Evolutionary conservation across 208 protist species (phyloP), one percentile per base, ranked within the genome.

Genomic region (Phytomonas sp.): DNA sequence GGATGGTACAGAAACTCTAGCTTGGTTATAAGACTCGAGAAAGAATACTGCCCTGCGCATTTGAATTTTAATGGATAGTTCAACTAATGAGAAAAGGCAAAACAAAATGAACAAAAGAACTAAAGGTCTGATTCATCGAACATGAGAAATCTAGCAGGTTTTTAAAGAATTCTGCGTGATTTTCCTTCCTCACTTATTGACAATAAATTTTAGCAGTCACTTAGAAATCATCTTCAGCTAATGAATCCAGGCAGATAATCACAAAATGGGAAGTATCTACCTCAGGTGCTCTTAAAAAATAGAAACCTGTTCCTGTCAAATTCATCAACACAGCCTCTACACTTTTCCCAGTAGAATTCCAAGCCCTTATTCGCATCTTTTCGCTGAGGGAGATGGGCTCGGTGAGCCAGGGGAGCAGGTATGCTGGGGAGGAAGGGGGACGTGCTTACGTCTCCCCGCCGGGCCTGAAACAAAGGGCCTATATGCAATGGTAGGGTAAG

Each of bases 21-120:
- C 20, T 23, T 56, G 46, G 46, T 71, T 72, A 30, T 76, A 76
- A 61, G 70, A 40, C 15, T 79, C 71, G 28, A 79, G 67, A 29
- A 71, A 62, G 20, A 70, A 8, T 51, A 61, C 2, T 60, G 67
- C 67, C 36, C 75, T 71, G 51, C 74, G 71, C 60, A 81, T 71
- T 66, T 72, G 68, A 61, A 67, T 73, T 23, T 36, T 30, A 28
- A 56, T 23, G 13, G 1, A 56, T 56, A 56, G 20, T 56, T 56
- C 4, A 26, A 56, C 46, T 56, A 56, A 23, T 4, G 17, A 7
- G 0, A 26, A 1, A 56, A 56, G 26, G 26, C 9, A 26, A 26
- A 26, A 56, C 9, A 1, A 56, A 6, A 26, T 26, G 26, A 26
- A 56, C 23, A 56, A 26, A 56, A 23, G 23, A 56, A 26, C 9